Evolutionary conservation across 192 early-diverging fungal species (phyloP).

Genomic region (Rhizophagus clarus): DNA sequence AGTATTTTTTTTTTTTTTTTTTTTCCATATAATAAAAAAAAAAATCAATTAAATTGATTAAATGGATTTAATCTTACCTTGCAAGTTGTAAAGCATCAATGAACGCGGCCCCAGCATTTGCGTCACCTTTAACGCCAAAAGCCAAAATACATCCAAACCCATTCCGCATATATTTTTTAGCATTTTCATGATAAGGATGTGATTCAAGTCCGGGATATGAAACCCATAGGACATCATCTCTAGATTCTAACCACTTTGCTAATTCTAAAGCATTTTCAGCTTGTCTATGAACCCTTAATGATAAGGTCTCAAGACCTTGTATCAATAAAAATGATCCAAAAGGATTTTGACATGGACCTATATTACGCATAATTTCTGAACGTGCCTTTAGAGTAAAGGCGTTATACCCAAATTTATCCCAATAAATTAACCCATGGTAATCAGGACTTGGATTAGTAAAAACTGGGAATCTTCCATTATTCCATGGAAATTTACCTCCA

Average conservation of each 20-base stretch:
- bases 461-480: slow-evolving; percentile 83
- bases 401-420: slow-evolving; percentile 83
- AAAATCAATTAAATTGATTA: not conserved
- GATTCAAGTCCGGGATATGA: slow-evolving; percentile 82
- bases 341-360: slow-evolving; percentile 84
- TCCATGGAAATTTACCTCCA: slow-evolving; percentile 86
- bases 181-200: slow-evolving; percentile 77
- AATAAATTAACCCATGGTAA: slow-evolving; percentile 88
- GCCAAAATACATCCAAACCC: slow-evolving; percentile 89
- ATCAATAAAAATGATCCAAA: slow-evolving; percentile 87
- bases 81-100: slow-evolving; percentile 79
- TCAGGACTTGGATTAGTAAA: slow-evolving; percentile 85
- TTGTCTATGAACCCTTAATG: slow-evolving; percentile 86
- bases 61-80: slow-evolving; percentile 36
- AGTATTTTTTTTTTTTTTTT: no score
- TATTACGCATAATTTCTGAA: slow-evolving; percentile 82
- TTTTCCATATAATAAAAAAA: not conserved
- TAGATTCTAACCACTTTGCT: slow-evolving; percentile 76
- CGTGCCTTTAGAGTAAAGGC: slow-evolving; percentile 79
- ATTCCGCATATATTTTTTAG: slow-evolving; percentile 79
- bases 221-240: slow-evolving; percentile 83
- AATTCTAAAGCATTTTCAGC: no score
- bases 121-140: slow-evolving; percentile 67
- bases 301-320: slow-evolving; percentile 91
- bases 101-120: slow-evolving; percentile 63